Evolutionary conservation across 2,329 filamentous ascomycete species (phyloP), one percentile per base, ranked within the genome.

Genomic region (Teratosphaeria nubilosa): DNA sequence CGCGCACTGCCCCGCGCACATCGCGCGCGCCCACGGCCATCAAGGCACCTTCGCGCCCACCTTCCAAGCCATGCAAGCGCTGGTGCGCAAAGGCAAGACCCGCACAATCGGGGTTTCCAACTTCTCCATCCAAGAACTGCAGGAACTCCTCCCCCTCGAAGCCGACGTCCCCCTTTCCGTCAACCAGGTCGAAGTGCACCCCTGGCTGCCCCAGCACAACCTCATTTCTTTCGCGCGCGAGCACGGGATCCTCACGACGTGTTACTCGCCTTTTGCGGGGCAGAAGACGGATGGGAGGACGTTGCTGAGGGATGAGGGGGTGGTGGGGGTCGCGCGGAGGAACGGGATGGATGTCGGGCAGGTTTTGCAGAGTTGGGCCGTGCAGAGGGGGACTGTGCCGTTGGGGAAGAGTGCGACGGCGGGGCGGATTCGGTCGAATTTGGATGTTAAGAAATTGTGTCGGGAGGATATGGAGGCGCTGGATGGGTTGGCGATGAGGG

Each of bases 241-340:
- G 37, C 61, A 67, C 53, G 60, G 57, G 22, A 67, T 69, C 34
- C 59, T 68, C 34, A 64, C 63, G 2, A 65, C 66, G 11, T 68
- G 66, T 55, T 69, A 69, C 59, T 67, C 65, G 5, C 67, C 67
- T 7, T 66, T 69, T 22, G 67, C 59, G 14, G 67, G 67, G 11
- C 67, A 66, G 48, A 69, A 69, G 52, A 58, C 48, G 22, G 62
- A 60, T 25, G 65, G 65, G 13, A 59, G 55, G n/a, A 65, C 64
- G 24, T 60, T 68, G 27, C 56, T 81, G 61, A 82, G 83, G 58
- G 84, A 82, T 69, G 80, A 82, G 1, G 79, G 86, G 37, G 75
- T 86, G 55, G 79, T 84, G 72, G 76, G 87, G 56, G 83, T 87
- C 22, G 80, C 85, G 71, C 84, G 84, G 74, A 81, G 83, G 66